A percentile compares a stretch with the other conserved stretches of the same genome.
These are phyloP conservation scores for Rhizopogon sp. DNA, from an alignment of 768 basidiomycete species.

Conservation along the genomic window DNA sequence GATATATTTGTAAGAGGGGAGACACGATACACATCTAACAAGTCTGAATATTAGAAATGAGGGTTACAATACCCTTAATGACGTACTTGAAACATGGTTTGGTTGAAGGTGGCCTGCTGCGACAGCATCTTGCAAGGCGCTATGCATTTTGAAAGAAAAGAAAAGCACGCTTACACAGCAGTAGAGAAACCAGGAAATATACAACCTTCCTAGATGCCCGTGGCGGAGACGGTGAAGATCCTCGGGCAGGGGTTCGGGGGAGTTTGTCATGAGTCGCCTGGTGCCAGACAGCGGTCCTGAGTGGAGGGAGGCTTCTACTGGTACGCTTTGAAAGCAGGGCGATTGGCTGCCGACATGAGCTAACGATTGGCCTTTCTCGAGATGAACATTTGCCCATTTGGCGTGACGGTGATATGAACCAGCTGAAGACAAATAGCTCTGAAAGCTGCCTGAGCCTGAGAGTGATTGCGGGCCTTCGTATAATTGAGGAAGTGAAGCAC, in stretches of 20 bases:
- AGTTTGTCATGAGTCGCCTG: slow-evolving; percentile 21
- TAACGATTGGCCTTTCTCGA: neutral
- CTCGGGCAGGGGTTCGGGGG: slow-evolving; percentile 18
- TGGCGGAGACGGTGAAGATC: slow-evolving; percentile 19
- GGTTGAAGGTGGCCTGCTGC: neutral
- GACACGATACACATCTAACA: neutral
- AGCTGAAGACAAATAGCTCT: slow-evolving; percentile 39
- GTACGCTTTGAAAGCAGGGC: neutral
- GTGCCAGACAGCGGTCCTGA: slow-evolving; percentile 19
- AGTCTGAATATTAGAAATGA: neutral
- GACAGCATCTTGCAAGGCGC: slow-evolving; percentile 5
- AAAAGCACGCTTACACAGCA: slow-evolving; percentile 37
- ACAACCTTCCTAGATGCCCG: slow-evolving; percentile 12
- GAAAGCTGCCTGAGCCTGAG: slow-evolving; percentile 36
- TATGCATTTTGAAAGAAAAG: slow-evolving; percentile 26
- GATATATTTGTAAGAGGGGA: slow-evolving; percentile 26
- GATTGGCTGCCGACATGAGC: slow-evolving; percentile 6
- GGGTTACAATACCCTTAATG: neutral
- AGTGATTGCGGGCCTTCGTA: neutral
- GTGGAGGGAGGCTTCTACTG: slow-evolving; percentile 6
- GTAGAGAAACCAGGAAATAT: slow-evolving; percentile 32
- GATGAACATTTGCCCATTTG: slow-evolving; percentile 17
- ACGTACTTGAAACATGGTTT: neutral
- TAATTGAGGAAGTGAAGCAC: neutral
- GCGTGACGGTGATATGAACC: slow-evolving; percentile 35